phyloP scores from a whole-genome alignment of 108 stramenopile genomes.

The Nitzschia sp. region DNA sequence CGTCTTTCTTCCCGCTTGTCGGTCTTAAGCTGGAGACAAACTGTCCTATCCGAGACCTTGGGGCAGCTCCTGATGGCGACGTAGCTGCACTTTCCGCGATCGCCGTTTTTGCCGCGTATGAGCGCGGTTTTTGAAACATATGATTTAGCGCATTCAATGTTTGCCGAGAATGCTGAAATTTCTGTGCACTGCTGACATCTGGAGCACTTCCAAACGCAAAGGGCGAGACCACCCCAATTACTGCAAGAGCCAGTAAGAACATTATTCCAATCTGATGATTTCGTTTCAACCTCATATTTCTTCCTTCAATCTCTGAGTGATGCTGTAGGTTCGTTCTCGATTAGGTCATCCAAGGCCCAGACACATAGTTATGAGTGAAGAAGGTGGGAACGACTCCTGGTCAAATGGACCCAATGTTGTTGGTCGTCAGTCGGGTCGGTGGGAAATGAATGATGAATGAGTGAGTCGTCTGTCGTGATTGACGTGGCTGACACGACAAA shows the following conservation, averaged over 20 bases:
- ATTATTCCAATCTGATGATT: not conserved
- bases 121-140: not conserved
- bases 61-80: not conserved
- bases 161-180: not conserved
- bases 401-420: too few species aligned
- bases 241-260: not conserved
- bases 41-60: constrained; percentile 14
- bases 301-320: too few species aligned
- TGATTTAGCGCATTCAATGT: not conserved
- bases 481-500: too few species aligned
- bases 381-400: too few species aligned
- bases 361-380: too few species aligned
- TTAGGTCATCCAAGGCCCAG: too few species aligned
- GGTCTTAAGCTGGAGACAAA: constrained; percentile 25
- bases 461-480: too few species aligned
- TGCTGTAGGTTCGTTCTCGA: too few species aligned
- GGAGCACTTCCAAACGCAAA: constrained; percentile 16
- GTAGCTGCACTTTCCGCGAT: not conserved
- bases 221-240: constrained; percentile 16
- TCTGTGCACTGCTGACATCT: not conserved
- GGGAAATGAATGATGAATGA: too few species aligned
- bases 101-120: not conserved
- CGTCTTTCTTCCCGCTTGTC: constrained; percentile 11
- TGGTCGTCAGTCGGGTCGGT: too few species aligned
- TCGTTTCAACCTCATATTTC: too few species aligned